A percentile compares a stretch with the other conserved stretches of the same genome.
These are phyloP conservation scores for Russula virescens DNA, from an alignment of 768 basidiomycete species.

Conservation along the genomic window DNA sequence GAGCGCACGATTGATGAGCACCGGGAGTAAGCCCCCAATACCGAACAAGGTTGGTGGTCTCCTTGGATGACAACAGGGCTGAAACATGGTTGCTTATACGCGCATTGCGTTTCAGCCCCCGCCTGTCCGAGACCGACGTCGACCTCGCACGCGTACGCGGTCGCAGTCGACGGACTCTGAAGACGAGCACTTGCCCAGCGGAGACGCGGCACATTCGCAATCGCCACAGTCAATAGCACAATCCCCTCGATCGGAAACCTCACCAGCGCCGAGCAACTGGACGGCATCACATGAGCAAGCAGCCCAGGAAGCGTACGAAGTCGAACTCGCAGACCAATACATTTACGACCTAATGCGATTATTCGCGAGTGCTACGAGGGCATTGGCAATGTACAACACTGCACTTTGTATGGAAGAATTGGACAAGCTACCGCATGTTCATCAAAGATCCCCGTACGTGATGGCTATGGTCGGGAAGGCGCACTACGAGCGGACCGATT, in stretches of 20 bases:
- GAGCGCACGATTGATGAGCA: slow-evolving; percentile 66
- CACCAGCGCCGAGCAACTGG: slow-evolving; percentile 57
- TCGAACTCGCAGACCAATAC: slow-evolving; percentile 73
- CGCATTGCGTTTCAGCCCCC: slow-evolving; percentile 28
- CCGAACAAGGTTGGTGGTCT: slow-evolving; percentile 47
- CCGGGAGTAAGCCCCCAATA: slow-evolving; percentile 44
- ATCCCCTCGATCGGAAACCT: slow-evolving; percentile 43
- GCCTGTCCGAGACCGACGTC: slow-evolving; percentile 53
- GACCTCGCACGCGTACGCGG: slow-evolving; percentile 47
- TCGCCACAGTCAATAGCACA: slow-evolving; percentile 40
- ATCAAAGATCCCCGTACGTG: slow-evolving; percentile 72
- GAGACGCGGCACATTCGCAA: slow-evolving; percentile 51
- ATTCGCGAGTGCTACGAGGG: slow-evolving; percentile 76
- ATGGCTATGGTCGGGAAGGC: slow-evolving; percentile 80
- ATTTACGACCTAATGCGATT: slow-evolving; percentile 74
- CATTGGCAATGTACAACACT: slow-evolving; percentile 72
- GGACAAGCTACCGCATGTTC: slow-evolving; percentile 64
- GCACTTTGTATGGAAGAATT: slow-evolving; percentile 69
- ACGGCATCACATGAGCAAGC: slow-evolving; percentile 63
- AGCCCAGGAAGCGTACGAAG: slow-evolving; percentile 65
- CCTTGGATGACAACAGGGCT: background rate
- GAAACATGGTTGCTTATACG: slow-evolving; percentile 7
- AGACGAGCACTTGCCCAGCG: slow-evolving; percentile 47
- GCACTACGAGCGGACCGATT: slow-evolving; percentile 87
- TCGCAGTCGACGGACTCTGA: slow-evolving; percentile 67